Evolutionary conservation across 1,139 yeast genomes (phyloP).

Genomic region (Pichia sp.): DNA sequence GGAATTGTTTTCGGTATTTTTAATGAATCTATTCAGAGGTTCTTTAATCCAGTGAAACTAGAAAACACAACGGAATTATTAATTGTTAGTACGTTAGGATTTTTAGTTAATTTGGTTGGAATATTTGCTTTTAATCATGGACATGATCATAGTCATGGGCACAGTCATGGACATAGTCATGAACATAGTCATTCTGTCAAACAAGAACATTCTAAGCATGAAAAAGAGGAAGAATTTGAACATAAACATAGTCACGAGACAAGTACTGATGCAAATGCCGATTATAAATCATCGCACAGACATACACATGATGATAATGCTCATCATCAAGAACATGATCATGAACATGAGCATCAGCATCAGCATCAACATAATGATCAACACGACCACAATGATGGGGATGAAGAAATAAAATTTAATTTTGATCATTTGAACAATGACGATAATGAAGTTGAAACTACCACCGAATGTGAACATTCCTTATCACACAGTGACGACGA

Average conservation of each 20-base stretch:
- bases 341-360: constrained; percentile 4
- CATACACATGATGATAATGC: not conserved
- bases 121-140: constrained; percentile 92
- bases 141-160: constrained; percentile 29
- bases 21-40: constrained; percentile 79
- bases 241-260: constrained; percentile 1
- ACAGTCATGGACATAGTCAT: constrained; percentile 32
- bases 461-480: not conserved
- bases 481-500: constrained; percentile 28
- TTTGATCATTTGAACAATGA: not conserved
- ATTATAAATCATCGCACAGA: not conserved
- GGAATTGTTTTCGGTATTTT: constrained; percentile 88
- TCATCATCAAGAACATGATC: constrained; percentile 2
- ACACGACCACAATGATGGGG: constrained; percentile 1
- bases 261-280: not conserved
- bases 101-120: constrained; percentile 85
- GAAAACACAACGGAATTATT: constrained; percentile 82
- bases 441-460: not conserved
- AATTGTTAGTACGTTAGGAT: constrained; percentile 77
- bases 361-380: not conserved
- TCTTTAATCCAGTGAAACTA: constrained; percentile 67
- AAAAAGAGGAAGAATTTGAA: not conserved
- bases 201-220: constrained; percentile 5
- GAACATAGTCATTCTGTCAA: constrained; percentile 33
- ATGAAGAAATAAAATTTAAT: not conserved